phyloP scores from a whole-genome alignment of 2,329 filamentous ascomycete genomes.

The Aspergillus oerlinghausenensis region DNA sequence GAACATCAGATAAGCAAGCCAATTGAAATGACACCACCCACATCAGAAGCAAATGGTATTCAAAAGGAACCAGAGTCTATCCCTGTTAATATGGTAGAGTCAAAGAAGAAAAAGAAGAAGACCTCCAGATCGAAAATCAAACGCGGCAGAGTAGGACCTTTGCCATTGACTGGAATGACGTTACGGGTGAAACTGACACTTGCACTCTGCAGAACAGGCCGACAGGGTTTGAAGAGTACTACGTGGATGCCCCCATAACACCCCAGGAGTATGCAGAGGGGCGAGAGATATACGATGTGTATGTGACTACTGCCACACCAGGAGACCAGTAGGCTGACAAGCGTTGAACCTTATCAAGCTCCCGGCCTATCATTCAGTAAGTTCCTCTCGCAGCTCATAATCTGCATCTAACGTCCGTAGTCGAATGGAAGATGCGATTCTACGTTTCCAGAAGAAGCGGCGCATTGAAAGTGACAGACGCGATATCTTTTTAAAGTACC shows the following conservation, averaged over 20 bases:
- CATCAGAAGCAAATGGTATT: neutral
- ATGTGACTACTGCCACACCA: slow-evolving; percentile 29
- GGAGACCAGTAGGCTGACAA: neutral
- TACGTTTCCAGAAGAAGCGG: slow-evolving; percentile 72
- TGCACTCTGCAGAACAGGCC: slow-evolving; percentile 35
- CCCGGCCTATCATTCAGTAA: slow-evolving; percentile 56
- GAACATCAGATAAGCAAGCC: neutral
- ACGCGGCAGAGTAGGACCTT: slow-evolving; percentile 24
- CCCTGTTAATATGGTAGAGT: slow-evolving; percentile 6
- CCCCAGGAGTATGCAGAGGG: slow-evolving; percentile 65
- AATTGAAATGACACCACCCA: neutral
- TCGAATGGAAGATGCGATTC: slow-evolving; percentile 79
- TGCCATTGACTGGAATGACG: neutral
- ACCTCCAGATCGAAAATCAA: slow-evolving; percentile 37
- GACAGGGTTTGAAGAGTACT: slow-evolving; percentile 76
- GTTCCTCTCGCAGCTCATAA: slow-evolving; percentile 6
- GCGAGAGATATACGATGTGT: slow-evolving; percentile 62
- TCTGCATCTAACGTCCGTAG: slow-evolving; percentile 37
- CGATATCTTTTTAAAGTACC: slow-evolving; percentile 71
- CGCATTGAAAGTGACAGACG: slow-evolving; percentile 62
- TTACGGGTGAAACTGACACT: neutral
- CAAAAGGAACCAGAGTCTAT: neutral
- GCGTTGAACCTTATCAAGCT: slow-evolving; percentile 15
- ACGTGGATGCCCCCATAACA: slow-evolving; percentile 73
- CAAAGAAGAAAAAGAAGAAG: slow-evolving; percentile 33